A percentile compares a stretch with the other conserved stretches of the same genome.
Conservation (phyloP, 345 rosid species). For the Citrus maxima region DNA sequence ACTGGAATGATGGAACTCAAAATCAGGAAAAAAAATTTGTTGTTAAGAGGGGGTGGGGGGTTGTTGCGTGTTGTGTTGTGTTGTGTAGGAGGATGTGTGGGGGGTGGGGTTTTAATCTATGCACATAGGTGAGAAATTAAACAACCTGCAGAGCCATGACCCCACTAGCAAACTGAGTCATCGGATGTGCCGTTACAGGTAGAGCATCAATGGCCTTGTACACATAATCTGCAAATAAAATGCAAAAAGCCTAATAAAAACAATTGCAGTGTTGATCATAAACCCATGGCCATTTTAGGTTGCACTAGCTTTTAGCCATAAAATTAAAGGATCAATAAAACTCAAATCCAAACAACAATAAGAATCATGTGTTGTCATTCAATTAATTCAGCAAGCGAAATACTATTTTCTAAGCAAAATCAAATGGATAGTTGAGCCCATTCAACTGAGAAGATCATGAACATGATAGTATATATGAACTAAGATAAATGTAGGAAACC, state of each 20-base stretch:
- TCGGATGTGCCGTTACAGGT: conserved; percentile 89
- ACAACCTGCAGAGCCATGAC: conserved; percentile 98
- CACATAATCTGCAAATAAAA: conserved; percentile 63
- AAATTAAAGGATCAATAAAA: not conserved
- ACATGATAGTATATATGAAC: not conserved
- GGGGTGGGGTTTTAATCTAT: not conserved
- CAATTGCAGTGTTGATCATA: conserved; percentile 2
- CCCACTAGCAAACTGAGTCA: conserved; percentile 97
- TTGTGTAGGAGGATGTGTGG: too few species aligned
- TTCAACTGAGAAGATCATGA: not conserved
- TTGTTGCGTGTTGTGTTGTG: too few species aligned
- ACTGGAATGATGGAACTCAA: not conserved
- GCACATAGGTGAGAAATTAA: conserved; percentile 8
- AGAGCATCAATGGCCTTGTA: conserved; percentile 90
- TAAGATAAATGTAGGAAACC: not conserved
- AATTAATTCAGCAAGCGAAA: not conserved
- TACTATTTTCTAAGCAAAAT: not conserved
- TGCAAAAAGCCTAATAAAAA: not conserved
- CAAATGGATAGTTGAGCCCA: not conserved
- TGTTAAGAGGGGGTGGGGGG: accelerated
- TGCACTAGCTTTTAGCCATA: not conserved
- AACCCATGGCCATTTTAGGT: not conserved
- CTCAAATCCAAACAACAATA: not conserved
- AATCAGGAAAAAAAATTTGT: not conserved
- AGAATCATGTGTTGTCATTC: not conserved